Evolutionary conservation across 768 basidiomycete species (phyloP), one percentile per base, ranked within the genome.

Genomic region (Nidularia pulvinata): DNA sequence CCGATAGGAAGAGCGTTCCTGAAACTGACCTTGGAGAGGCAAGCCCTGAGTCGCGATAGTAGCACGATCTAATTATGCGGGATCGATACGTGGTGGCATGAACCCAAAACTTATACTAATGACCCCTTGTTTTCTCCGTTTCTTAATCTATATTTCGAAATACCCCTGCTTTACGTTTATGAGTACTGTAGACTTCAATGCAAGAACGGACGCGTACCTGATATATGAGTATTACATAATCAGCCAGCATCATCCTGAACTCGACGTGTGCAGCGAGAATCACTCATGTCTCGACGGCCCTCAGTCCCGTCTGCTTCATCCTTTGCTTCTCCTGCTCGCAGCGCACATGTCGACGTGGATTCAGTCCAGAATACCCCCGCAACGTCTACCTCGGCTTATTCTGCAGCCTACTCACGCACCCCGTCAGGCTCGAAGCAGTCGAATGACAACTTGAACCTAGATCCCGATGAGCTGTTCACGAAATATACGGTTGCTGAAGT

Each of bases 391-490:
- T 30, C n/a, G 11, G 11, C 6, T 7, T 32, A 50, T 32, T 10
- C 34, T 6, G 34, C 7, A 22, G n/a, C n/a, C n/a, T 49, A 13
- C 33, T 32, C 30, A 9, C 33, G 16, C 48, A 10, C 33, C 22
- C 6, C 10, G 11, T 34, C 13, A 25, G 6, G 9, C 48, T 49
- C 33, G 48, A 49, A 13, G 42, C 13, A 33, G 35, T 55, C 62
- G 13, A 56, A 65, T 49, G 69, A 69, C 54, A 52, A 50, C 32
- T 56, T 56, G 52, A 63, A 69, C 57, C 52, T 84, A 49, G 80
- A 85, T 56, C 85, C 91, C 0, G 91, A 93, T 65, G 86, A 89
- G 47, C 66, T 93, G 47, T 93, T 93, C 67, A 70, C 81, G 39
- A 85, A 80, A 63, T 76, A 81, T 62, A 82, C 88, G n/a, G 78